These are phyloP conservation scores for Ophiostoma perfectum DNA, from an alignment of 2,329 filamentous ascomycete genomes.

Conservation along the genomic window DNA sequence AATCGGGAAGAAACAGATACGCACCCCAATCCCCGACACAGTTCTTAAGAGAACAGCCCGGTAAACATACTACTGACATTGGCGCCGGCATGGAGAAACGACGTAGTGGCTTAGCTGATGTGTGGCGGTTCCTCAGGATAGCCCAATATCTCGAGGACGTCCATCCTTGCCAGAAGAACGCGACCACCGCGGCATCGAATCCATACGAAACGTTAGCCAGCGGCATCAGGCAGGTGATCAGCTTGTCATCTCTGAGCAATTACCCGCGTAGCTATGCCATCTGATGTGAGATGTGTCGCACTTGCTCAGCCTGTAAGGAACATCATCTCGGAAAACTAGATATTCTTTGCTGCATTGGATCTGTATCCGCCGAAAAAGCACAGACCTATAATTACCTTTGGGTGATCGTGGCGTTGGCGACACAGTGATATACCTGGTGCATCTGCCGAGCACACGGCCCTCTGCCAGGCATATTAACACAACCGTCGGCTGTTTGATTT, in stretches of 20 bases:
- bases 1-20: neutral
- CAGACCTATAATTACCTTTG: too few relatives aligned
- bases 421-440: neutral
- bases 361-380: too few relatives aligned
- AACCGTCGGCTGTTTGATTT: neutral
- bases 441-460: slow-evolving; percentile 6
- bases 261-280: neutral
- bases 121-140: neutral
- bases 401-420: too few relatives aligned
- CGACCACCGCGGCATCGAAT: neutral
- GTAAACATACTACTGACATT: neutral
- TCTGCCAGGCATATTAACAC: neutral
- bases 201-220: neutral
- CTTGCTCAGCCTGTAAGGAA: too few relatives aligned
- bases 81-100: neutral
- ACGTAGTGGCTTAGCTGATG: neutral
- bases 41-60: neutral
- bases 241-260: neutral
- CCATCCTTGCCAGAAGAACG: neutral
- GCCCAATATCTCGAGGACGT: slow-evolving; percentile 1
- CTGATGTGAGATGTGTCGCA: too few relatives aligned
- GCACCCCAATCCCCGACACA: neutral
- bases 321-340: neutral
- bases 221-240: neutral
- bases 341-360: neutral